A percentile compares a stretch with the other conserved stretches of the same genome.
These are phyloP conservation scores for Bonia amplexicaulis DNA, from an alignment of 176 grass and related monocot species.

Conservation along the genomic window DNA sequence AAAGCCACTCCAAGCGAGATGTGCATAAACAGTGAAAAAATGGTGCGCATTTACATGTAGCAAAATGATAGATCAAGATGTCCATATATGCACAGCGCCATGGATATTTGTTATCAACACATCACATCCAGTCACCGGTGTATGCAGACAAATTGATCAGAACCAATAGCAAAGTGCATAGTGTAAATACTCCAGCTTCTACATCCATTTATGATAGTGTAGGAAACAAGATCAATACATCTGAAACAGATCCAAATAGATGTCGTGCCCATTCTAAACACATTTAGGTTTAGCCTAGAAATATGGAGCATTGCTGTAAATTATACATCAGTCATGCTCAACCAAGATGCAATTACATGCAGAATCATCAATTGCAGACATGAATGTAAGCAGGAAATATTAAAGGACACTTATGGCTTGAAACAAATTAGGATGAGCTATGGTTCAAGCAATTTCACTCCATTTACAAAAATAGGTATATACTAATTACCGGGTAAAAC, in stretches of 20 bases:
- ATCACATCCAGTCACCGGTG: not conserved
- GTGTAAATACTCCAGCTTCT: not conserved
- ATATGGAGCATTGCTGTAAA: not conserved
- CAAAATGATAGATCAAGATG: not conserved
- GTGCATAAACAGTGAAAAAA: not conserved
- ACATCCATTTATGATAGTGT: not conserved
- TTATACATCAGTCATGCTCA: not conserved
- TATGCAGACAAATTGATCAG: not conserved
- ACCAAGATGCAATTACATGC: not conserved
- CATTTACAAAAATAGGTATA: not conserved
- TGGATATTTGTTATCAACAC: not conserved
- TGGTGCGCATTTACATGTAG: not conserved
- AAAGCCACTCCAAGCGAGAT: not conserved
- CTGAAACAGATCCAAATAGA: not conserved
- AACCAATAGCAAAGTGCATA: not conserved
- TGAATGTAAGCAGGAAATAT: not conserved
- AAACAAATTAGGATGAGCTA: conserved; percentile 18
- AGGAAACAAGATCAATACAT: not conserved
- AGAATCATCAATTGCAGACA: not conserved
- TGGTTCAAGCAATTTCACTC: conserved; percentile 17
- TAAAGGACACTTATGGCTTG: not conserved
- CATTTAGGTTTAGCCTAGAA: conserved; percentile 6
- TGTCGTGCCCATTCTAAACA: not conserved
- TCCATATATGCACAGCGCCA: not conserved
- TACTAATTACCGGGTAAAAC: not conserved